Evolutionary conservation across 2,329 filamentous ascomycete genomes (phyloP).

Genomic region (Talaromyces sp.): DNA sequence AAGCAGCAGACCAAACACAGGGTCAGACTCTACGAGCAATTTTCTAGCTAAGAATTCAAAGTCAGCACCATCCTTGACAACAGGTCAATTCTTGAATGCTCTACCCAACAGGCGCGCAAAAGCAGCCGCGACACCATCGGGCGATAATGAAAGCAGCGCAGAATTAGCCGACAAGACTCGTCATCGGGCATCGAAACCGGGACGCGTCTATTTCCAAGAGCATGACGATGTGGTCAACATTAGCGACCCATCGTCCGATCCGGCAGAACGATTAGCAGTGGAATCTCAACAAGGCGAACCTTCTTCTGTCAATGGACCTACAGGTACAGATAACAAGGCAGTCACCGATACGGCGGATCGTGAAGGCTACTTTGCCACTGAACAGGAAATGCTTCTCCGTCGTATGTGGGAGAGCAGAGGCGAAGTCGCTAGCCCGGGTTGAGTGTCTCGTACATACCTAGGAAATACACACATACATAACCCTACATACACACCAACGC

Average conservation of each 20-base stretch:
- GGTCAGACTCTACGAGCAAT: constrained; percentile 20
- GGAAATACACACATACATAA: not conserved
- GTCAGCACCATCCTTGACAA: constrained; percentile 33
- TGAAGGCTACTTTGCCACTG: constrained; percentile 28
- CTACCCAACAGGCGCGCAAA: constrained; percentile 23
- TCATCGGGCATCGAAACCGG: constrained; percentile 5
- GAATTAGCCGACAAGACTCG: constrained; percentile 10
- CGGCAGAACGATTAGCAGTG: constrained; percentile 20
- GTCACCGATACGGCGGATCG: constrained; percentile 24
- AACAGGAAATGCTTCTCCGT: constrained; percentile 40
- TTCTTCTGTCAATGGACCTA: constrained; percentile 33
- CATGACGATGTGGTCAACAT: constrained; percentile 31
- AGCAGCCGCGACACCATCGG: constrained; percentile 6
- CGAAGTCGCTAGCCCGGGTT: constrained; percentile 38
- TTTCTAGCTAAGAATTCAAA: constrained; percentile 33
- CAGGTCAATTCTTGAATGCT: constrained; percentile 25
- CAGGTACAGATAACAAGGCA: constrained; percentile 19
- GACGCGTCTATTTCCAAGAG: constrained; percentile 31
- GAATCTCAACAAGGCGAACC: constrained; percentile 27
- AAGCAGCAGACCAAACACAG: constrained; percentile 18
- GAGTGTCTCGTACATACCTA: constrained; percentile 4
- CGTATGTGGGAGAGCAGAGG: constrained; percentile 44
- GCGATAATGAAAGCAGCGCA: not conserved
- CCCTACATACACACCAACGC: not conserved
- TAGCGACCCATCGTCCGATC: constrained; percentile 23